phyloP scores from a whole-genome alignment of 768 basidiomycete species.

The Mycena crocata region DNA sequence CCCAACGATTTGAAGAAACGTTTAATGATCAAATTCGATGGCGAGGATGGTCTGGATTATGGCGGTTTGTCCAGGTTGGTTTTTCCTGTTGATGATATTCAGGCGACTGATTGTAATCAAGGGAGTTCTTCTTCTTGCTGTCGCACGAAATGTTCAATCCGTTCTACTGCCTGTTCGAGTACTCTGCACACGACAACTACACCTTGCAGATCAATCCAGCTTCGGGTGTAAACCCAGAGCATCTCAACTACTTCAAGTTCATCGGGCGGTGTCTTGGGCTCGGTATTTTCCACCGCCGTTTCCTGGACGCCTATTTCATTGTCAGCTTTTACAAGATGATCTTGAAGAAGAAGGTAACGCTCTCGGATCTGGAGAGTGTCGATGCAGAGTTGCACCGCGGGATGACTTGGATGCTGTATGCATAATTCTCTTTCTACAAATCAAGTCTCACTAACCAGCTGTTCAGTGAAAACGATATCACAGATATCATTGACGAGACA shows the following conservation, averaged over 20 bases:
- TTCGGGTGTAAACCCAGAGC: slow-evolving; percentile 98
- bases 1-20: slow-evolving; percentile 99
- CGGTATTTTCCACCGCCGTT: slow-evolving; percentile 98
- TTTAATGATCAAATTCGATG: slow-evolving; percentile 99
- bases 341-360: slow-evolving; percentile 94
- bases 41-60: slow-evolving; percentile 98
- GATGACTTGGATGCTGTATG: slow-evolving; percentile 98
- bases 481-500: slow-evolving; percentile 97
- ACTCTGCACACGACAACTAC: slow-evolving; percentile 99
- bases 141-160: slow-evolving; percentile 99
- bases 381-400: slow-evolving; percentile 96
- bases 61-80: slow-evolving; percentile 90
- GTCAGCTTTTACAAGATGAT: slow-evolving; percentile 99
- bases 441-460: slow-evolving; percentile 35
- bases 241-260: slow-evolving; percentile 99
- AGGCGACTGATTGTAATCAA: slow-evolving; percentile 44
- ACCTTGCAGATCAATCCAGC: slow-evolving; percentile 99
- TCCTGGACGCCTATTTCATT: slow-evolving; percentile 99
- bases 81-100: slow-evolving; percentile 25
- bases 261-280: slow-evolving; percentile 96
- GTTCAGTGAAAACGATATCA: slow-evolving; percentile 94
- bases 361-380: slow-evolving; percentile 95
- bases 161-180: slow-evolving; percentile 99
- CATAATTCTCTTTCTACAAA: slow-evolving; percentile 31
- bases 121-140: slow-evolving; percentile 99